Percentiles rank a stretch among this genome's conserved stretches.
Conservation (phyloP, 148 eudicot species). For the Gaultheria prostrata region DNA sequence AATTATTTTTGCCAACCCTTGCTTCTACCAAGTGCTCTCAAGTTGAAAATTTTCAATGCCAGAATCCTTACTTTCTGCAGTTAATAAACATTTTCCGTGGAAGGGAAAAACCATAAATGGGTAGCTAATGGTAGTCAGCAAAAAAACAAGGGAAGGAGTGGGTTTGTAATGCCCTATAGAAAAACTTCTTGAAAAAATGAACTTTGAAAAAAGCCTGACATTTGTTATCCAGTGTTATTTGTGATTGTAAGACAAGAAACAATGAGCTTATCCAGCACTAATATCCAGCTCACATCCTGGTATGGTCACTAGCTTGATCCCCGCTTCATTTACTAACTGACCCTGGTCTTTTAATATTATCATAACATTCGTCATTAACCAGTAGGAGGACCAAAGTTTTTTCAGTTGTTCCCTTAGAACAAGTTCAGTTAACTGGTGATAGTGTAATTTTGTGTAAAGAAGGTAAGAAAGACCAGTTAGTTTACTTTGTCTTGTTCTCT, state of each 20-base stretch:
- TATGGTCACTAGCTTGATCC: conserved; percentile 1
- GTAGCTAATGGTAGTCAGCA: background rate
- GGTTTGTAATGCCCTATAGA: background rate
- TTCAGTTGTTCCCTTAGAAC: background rate
- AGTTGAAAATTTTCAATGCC: conserved; percentile 33
- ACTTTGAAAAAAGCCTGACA: background rate
- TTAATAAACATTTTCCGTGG: background rate
- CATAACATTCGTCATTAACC: background rate
- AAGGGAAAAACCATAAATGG: background rate
- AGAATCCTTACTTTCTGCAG: conserved; percentile 34
- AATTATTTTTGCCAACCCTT: conserved; percentile 28
- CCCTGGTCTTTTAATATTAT: background rate
- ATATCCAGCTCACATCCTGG: background rate
- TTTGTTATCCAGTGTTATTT: background rate
- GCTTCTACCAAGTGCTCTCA: conserved; percentile 36
- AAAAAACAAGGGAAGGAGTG: background rate
- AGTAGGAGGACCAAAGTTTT: background rate
- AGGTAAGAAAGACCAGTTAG: background rate
- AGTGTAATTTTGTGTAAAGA: background rate
- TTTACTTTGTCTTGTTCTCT: background rate
- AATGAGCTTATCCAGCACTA: conserved; percentile 1
- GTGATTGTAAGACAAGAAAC: background rate
- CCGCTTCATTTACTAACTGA: too few relatives aligned
- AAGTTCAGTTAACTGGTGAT: background rate
- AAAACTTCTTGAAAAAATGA: background rate